Percentiles rank a stretch among this genome's conserved stretches.
Conservation (phyloP, 495 filamentous ascomycete genomes). For the Pyrenula aspistea region DNA sequence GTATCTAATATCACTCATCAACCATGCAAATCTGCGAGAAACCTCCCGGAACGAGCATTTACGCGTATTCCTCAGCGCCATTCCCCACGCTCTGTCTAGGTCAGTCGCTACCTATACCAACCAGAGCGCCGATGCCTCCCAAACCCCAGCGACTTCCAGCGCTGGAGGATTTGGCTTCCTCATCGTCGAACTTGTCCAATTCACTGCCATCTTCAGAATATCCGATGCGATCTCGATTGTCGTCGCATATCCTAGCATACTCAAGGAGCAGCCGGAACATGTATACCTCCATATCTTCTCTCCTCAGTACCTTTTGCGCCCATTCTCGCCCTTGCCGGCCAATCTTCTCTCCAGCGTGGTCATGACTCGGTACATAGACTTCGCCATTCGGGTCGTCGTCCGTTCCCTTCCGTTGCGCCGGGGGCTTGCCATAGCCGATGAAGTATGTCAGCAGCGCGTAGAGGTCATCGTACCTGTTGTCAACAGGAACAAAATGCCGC, state of each 20-base stretch:
- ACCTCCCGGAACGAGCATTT: no score
- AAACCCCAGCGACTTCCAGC: neutral
- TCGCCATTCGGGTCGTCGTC: slow-evolving; percentile 9
- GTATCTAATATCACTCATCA: no score
- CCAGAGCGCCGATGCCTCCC: neutral
- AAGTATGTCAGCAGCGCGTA: slow-evolving; percentile 75
- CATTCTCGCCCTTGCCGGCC: slow-evolving; percentile 51
- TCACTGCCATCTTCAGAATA: slow-evolving; percentile 42
- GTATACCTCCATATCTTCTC: slow-evolving; percentile 66
- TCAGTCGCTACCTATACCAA: no score
- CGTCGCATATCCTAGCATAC: slow-evolving; percentile 55
- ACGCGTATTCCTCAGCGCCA: no score
- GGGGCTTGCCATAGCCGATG: slow-evolving; percentile 35
- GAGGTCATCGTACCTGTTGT: slow-evolving; percentile 64
- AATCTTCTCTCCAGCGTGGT: slow-evolving; percentile 46
- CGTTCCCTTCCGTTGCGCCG: slow-evolving; percentile 17
- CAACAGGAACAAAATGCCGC: slow-evolving; percentile 77
- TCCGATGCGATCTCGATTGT: slow-evolving; percentile 52
- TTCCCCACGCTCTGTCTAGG: no score
- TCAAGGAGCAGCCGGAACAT: slow-evolving; percentile 56
- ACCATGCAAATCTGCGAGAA: no score
- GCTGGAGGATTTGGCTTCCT: neutral
- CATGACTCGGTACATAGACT: slow-evolving; percentile 30
- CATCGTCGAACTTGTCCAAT: slow-evolving; percentile 1
- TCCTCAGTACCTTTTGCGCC: slow-evolving; percentile 55